Evolutionary conservation across 345 rosid species (phyloP), one percentile per base, ranked within the genome.

Genomic region (Syzygium grande): DNA sequence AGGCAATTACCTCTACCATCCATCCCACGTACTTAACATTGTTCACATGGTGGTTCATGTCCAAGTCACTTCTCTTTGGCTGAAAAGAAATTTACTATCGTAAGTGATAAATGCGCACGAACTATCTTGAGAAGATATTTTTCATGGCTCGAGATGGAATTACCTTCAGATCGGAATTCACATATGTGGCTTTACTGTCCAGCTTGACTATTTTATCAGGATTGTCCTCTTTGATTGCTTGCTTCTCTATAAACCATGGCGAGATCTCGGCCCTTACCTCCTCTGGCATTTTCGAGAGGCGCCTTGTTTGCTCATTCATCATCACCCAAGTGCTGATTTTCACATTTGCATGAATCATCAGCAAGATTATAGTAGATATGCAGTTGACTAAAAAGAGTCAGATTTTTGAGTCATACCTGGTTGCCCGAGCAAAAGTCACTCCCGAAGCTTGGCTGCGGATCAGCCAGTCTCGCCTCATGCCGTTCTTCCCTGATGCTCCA

Each of bases 41-140:
- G 92, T 93, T 94, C 87, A 94, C 97, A 85, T 94, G 97, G 58
- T 94, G 94, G 92, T 95, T 95, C 97, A 95, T 91, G 88, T 94
- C 95, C 89, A 94, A 87, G 88, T 95, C 95, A 85, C 91, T 91
- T 89, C 97, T 92, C 87, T 90, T 89, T 4, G 97, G 94, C 94
- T 95, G 80, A 84, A 91, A 86, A 86, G 54, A 16, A 65, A 65
- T 23, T 56, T 15, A 85, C 16, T 41, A 52, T 68, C 80, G 19
- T 68, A 68, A 68, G 49, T 27, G n/a, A 52, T 19, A 86, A 68
- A 41, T 68, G 80, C 5, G 23, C 46, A 34, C 14, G 80, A 68
- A 34, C 23, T 19, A 34, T 34, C 80, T 68, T 65, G 46, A 68
- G 80, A 68, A 68, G 43, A 84, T 84, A 84, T 27, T 17, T 52